Conservation (phyloP, 2,329 filamentous ascomycete genomes). For the Emmonsia crescens region DNA sequence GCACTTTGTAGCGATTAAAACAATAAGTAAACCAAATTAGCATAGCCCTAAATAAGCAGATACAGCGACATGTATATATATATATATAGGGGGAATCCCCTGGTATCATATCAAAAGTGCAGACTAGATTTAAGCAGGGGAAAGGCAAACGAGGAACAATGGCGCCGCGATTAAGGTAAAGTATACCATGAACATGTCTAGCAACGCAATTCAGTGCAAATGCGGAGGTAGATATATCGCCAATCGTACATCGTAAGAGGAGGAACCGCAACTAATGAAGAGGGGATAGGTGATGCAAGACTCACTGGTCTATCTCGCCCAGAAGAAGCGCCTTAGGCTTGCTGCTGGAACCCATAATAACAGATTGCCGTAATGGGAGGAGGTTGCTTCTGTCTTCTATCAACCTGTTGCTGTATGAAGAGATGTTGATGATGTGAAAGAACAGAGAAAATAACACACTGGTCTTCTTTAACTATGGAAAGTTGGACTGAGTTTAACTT, state of each 20-base stretch:
- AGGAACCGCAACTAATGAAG: too few relatives aligned
- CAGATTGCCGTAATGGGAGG: not conserved
- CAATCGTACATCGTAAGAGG: not conserved
- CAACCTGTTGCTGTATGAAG: too few relatives aligned
- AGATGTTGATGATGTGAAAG: not conserved
- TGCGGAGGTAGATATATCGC: not conserved
- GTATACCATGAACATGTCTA: not conserved
- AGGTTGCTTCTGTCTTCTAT: not conserved
- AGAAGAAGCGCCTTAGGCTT: slow-evolving; percentile 53
- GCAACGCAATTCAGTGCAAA: not conserved
- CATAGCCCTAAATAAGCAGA: not conserved
- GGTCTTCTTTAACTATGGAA: not conserved
- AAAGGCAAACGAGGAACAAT: not conserved
- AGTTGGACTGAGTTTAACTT: not conserved
- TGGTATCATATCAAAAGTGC: not conserved
- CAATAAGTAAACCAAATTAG: not conserved
- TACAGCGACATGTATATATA: not conserved
- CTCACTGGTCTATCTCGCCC: slow-evolving; percentile 54
- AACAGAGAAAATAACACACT: not conserved
- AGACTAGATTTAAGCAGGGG: too few relatives aligned
- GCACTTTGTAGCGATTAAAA: slow-evolving; percentile 6
- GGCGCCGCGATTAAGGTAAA: not conserved
- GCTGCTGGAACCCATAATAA: slow-evolving; percentile 13
- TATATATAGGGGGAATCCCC: not conserved
- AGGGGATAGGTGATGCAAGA: slow-evolving; percentile 12